These are phyloP conservation scores for Alternaria brassicae DNA, from an alignment of 2,329 filamentous ascomycete genomes.

Conservation along the genomic window DNA sequence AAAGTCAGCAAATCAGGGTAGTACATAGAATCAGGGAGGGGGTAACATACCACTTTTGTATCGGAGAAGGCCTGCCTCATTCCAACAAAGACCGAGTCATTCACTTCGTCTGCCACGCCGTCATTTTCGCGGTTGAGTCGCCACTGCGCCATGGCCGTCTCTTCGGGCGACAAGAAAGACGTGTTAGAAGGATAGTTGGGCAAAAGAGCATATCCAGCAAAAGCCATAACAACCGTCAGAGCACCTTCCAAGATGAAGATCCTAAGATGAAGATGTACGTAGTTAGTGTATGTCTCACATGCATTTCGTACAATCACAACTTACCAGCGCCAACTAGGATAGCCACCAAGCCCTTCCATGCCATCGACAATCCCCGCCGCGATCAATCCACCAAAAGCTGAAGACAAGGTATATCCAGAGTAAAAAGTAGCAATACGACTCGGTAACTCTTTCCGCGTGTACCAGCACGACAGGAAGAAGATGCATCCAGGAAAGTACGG, in stretches of 20 bases:
- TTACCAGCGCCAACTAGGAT: slow-evolving; percentile 34
- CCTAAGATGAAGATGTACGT: not conserved
- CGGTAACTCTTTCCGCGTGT: slow-evolving; percentile 53
- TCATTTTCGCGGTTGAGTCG: slow-evolving; percentile 30
- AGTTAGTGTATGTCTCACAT: not conserved
- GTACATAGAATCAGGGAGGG: not conserved
- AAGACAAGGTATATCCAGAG: slow-evolving; percentile 62
- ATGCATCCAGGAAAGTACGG: slow-evolving; percentile 27
- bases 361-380: slow-evolving; percentile 57
- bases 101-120: slow-evolving; percentile 24
- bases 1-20: not conserved
- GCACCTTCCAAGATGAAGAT: slow-evolving; percentile 35
- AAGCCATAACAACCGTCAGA: slow-evolving; percentile 24
- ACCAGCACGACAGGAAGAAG: slow-evolving; percentile 37
- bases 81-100: slow-evolving; percentile 42
- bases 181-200: slow-evolving; percentile 60
- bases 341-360: slow-evolving; percentile 37
- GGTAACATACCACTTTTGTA: slow-evolving; percentile 49
- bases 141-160: slow-evolving; percentile 30
- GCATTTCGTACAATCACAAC: not conserved
- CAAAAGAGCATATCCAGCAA: slow-evolving; percentile 54
- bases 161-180: slow-evolving; percentile 49
- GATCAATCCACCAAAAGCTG: slow-evolving; percentile 61
- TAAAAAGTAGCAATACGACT: slow-evolving; percentile 64
- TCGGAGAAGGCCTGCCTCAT: slow-evolving; percentile 59